Conservation (phyloP, 73 alveolate species). For the Paramecium caudatum region DNA sequence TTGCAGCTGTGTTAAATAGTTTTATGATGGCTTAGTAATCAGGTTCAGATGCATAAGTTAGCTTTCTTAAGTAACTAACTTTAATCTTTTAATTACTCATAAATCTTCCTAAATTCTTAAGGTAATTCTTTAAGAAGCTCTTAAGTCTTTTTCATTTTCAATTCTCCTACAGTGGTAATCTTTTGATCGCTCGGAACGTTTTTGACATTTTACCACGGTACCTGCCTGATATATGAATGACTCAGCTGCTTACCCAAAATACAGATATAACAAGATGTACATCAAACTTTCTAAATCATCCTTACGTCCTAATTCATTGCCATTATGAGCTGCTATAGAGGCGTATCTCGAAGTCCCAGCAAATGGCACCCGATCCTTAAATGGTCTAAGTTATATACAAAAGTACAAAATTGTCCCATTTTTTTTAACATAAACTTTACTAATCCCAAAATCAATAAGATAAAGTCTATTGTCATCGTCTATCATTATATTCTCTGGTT, state of each 20-base stretch:
- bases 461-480: neutral
- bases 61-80: neutral
- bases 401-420: slow-evolving; percentile 65
- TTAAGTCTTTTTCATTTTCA: slow-evolving; percentile 85
- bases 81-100: slow-evolving; percentile 74
- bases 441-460: slow-evolving; percentile 67
- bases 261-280: slow-evolving; percentile 83
- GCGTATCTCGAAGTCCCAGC: slow-evolving; percentile 87
- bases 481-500: slow-evolving; percentile 61
- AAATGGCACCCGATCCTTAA: slow-evolving; percentile 66
- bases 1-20: slow-evolving; percentile 13
- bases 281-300: slow-evolving; percentile 87
- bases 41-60: slow-evolving; percentile 49
- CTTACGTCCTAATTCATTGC: slow-evolving; percentile 90
- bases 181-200: slow-evolving; percentile 89
- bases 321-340: slow-evolving; percentile 85
- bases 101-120: slow-evolving; percentile 56
- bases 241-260: slow-evolving; percentile 63
- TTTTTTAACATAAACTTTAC: slow-evolving; percentile 83
- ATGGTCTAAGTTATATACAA: neutral
- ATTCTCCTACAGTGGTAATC: slow-evolving; percentile 87
- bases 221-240: slow-evolving; percentile 6
- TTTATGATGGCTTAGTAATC: slow-evolving; percentile 24
- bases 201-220: slow-evolving; percentile 96
- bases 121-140: slow-evolving; percentile 84